phyloP scores from a whole-genome alignment of 2,329 filamentous ascomycete species.

The Fusarium sp. region DNA sequence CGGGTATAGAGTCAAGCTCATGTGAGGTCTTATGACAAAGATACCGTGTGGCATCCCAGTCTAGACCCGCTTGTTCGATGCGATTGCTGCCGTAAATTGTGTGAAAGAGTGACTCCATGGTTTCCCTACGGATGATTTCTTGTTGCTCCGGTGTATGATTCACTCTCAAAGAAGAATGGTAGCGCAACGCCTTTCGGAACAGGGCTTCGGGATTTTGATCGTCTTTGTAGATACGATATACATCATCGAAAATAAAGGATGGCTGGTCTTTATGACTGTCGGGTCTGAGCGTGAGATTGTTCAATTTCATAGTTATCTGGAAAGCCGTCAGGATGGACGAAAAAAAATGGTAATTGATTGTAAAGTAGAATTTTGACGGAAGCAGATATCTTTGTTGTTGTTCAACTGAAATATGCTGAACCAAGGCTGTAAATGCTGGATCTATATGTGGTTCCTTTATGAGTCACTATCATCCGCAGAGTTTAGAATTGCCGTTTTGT shows the following conservation, averaged over 20 bases:
- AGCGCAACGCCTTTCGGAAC: background rate
- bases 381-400: accelerated
- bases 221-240: background rate
- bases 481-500: background rate
- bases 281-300: background rate
- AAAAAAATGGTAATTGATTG: background rate
- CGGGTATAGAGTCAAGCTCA: background rate
- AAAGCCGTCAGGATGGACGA: no score
- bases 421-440: accelerated
- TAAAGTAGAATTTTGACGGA: no score
- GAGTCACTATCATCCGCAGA: background rate
- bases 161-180: background rate
- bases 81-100: background rate
- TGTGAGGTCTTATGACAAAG: background rate
- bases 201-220: background rate
- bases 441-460: accelerated
- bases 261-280: accelerated
- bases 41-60: background rate
- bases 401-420: background rate
- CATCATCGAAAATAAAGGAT: no score
- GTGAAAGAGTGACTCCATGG: background rate
- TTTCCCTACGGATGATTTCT: accelerated
- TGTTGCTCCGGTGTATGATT: background rate
- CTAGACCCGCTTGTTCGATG: background rate
- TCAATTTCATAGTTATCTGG: background rate